These are phyloP conservation scores for Ceratobasidium sp. DNA, from an alignment of 1,284 basidiomycete genomes.

Conservation along the genomic window DNA sequence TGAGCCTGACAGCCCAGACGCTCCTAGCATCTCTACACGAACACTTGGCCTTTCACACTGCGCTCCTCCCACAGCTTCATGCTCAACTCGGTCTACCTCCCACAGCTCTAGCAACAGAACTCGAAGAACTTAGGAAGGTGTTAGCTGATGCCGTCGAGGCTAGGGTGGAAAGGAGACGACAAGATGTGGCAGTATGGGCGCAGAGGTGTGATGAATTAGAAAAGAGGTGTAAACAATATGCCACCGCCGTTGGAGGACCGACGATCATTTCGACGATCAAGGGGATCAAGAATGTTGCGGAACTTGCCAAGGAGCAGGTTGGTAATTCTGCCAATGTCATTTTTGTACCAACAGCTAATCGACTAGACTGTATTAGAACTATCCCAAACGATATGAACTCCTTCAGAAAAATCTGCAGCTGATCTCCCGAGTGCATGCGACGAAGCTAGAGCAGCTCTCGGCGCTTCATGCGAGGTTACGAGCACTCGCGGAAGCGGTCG, in stretches of 20 bases:
- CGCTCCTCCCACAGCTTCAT: conserved; percentile 75
- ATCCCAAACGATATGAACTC: conserved; percentile 72
- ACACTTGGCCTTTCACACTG: conserved; percentile 76
- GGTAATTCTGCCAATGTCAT: neutral
- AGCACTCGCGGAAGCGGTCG: conserved; percentile 65
- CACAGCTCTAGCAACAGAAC: conserved; percentile 76
- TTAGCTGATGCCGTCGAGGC: conserved; percentile 73
- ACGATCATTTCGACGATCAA: conserved; percentile 66
- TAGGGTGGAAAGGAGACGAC: conserved; percentile 67
- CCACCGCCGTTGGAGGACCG: conserved; percentile 70
- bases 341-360: conserved; percentile 4
- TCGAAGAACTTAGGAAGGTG: conserved; percentile 67
- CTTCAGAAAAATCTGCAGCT: conserved; percentile 50
- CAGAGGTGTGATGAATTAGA: conserved; percentile 69
- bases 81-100: conserved; percentile 71
- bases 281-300: conserved; percentile 53
- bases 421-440: conserved; percentile 45
- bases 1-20: conserved; percentile 47
- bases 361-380: conserved; percentile 54
- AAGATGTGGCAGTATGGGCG: conserved; percentile 75
- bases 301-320: conserved; percentile 61
- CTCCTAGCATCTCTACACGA: conserved; percentile 77
- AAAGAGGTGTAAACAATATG: conserved; percentile 66
- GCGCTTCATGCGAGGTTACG: conserved; percentile 69
- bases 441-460: conserved; percentile 76